Conservation (phyloP, 2,329 filamentous ascomycete species). For the Lasiodiplodia hormozganensis region DNA sequence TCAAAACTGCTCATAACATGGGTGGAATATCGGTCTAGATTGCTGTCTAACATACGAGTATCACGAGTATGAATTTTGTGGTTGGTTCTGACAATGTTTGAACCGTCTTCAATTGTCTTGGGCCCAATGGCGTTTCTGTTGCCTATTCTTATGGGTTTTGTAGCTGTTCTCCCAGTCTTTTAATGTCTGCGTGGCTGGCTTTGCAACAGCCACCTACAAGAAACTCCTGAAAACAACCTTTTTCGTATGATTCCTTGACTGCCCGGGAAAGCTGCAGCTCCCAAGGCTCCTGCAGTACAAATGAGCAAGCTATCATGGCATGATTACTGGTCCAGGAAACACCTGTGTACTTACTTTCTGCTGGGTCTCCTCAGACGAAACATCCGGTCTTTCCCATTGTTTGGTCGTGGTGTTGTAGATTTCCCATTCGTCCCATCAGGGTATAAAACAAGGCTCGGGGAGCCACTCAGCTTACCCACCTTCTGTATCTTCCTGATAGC, state of each 20-base stretch:
- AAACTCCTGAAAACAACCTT: neutral
- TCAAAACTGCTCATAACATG: too few species aligned
- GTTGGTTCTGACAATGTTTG: too few species aligned
- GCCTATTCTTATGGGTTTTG: neutral
- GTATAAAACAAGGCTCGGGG: neutral
- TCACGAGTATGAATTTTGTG: too few species aligned
- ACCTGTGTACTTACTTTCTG: neutral
- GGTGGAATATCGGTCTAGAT: too few species aligned
- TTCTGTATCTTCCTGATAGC: neutral
- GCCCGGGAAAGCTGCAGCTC: neutral
- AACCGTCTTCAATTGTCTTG: too few species aligned
- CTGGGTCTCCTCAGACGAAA: neutral
- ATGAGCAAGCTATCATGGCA: neutral
- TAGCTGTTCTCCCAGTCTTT: neutral
- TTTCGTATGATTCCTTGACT: neutral
- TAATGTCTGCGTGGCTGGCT: constrained; percentile 6
- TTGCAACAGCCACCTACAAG: constrained; percentile 14
- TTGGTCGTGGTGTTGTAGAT: constrained; percentile 19
- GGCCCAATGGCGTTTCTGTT: too few species aligned
- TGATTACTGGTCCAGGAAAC: too few species aligned
- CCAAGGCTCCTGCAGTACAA: neutral
- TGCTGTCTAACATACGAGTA: too few species aligned
- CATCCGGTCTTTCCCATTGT: neutral
- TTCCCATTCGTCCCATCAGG: constrained; percentile 14
- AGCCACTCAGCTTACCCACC: neutral